These are phyloP conservation scores for Peronospora destructor DNA, from an alignment of 352 stramenopile species.

Conservation along the genomic window DNA sequence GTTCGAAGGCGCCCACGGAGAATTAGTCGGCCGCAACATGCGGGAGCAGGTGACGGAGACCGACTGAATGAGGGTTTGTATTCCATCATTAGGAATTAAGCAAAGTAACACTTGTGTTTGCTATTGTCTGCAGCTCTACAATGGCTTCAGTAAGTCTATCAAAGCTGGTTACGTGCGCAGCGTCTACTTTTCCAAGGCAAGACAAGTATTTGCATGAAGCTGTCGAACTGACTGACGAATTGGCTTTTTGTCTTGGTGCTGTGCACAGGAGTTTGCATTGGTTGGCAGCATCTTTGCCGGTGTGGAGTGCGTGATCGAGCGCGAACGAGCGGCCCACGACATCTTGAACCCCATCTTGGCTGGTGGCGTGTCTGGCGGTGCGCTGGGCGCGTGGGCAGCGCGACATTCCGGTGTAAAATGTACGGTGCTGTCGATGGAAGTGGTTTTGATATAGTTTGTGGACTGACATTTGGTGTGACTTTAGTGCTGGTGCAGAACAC, in stretches of 20 bases:
- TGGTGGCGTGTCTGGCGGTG: slow-evolving; percentile 54
- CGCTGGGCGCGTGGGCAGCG: slow-evolving; percentile 62
- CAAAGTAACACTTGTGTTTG: slow-evolving; percentile 1
- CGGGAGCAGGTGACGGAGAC: slow-evolving; percentile 53
- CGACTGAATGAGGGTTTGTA: background rate
- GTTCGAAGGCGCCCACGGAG: slow-evolving; percentile 80
- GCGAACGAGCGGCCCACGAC: slow-evolving; percentile 69
- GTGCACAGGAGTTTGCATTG: slow-evolving; percentile 67
- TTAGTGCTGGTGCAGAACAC: slow-evolving; percentile 65
- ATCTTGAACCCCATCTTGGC: slow-evolving; percentile 74
- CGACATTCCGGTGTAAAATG: slow-evolving; percentile 51
- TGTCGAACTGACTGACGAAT: background rate
- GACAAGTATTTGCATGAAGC: background rate
- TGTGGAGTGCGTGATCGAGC: slow-evolving; percentile 80
- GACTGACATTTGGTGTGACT: slow-evolving; percentile 6
- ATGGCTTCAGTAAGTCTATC: slow-evolving; percentile 82
- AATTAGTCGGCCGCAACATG: slow-evolving; percentile 81
- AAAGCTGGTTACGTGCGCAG: slow-evolving; percentile 69
- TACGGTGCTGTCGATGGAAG: slow-evolving; percentile 20
- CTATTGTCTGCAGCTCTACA: slow-evolving; percentile 49
- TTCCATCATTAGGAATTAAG: background rate
- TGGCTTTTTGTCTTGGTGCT: slow-evolving; percentile 3
- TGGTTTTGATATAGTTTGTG: background rate
- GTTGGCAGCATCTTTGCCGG: slow-evolving; percentile 76
- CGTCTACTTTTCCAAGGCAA: slow-evolving; percentile 82